Base-by-base conservation (phyloP, 148 eudicot species). In the Dysphania ambrosioides region DNA sequence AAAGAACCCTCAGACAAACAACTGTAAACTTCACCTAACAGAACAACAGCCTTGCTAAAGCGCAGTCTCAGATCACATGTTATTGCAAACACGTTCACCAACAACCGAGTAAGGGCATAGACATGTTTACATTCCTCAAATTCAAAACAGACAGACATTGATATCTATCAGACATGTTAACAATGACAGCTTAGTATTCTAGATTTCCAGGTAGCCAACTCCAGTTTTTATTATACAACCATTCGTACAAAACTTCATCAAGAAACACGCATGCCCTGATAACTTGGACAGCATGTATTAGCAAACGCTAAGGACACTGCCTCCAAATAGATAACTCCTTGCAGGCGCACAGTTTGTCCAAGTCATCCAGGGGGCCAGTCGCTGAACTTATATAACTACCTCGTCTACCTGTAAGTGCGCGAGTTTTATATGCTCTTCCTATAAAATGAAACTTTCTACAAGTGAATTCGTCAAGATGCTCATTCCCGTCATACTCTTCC, bases 401-500 rank as follows among this genome's bases (percentile, higher is more conserved):
- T 53, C 9, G 36, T 3, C 42, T 67, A 31, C 21, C 27, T 53
- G 73, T 35, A 35, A 57, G 23, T 12, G 53, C n/a, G 2, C 23
- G 36, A 36, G 23, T 34, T 36, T 16, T 47, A 26, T 32, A 36
- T 36, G 42, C 44, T 41, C 21, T 15, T 57, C 36, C 59, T 40
- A 41, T 30, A 5, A 36, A 16, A 5, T 35, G 51, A 40, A 72
- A 62, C 35, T 6, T 68, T 42, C 30, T 27, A 44, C 32, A 56
- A 7, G 15, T 53, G 78, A 23, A 36, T 68, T 29, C 44, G 9
- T 29, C 58, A 8, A 5, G 58, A 27, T 27, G 68, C 30, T 18
- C n/a, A 11, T 61, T 15, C 8, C 47, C 30, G 3, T 76, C 58
- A 76, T 41, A 60, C 32, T 76, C 42, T 76, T 58, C 79, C 78